Percentiles rank a stretch among this genome's conserved stretches.
Conservation (phyloP, 345 rosid species). For the Pugionium dolabratum region DNA sequence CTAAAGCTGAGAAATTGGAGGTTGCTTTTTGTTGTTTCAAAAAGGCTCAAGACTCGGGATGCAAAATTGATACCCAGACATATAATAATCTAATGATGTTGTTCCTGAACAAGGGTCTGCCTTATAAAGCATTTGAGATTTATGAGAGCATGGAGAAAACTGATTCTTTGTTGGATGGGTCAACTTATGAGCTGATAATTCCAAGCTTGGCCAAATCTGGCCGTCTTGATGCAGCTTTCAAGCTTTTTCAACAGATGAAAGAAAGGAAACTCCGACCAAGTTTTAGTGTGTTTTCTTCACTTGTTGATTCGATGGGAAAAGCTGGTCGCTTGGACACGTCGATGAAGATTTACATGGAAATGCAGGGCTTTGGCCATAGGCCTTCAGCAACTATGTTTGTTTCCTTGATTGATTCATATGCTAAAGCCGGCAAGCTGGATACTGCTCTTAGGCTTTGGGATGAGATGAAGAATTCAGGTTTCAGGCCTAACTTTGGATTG, state of each 20-base stretch:
- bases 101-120: constrained; percentile 84
- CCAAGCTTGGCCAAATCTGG: constrained; percentile 97
- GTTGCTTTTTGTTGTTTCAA: constrained; percentile 84
- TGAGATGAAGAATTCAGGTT: constrained; percentile 82
- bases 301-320: constrained; percentile 97
- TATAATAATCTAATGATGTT: constrained; percentile 75
- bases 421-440: constrained; percentile 94
- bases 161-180: constrained; percentile 62
- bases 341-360: constrained; percentile 83
- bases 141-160: constrained; percentile 91
- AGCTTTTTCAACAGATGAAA: constrained; percentile 95
- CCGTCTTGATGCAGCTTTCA: constrained; percentile 86
- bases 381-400: constrained; percentile 84
- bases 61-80: constrained; percentile 60
- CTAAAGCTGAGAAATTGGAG: constrained; percentile 91
- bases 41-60: constrained; percentile 75
- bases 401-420: constrained; percentile 82
- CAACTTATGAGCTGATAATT: constrained; percentile 84
- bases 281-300: constrained; percentile 63
- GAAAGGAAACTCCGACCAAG: constrained; percentile 66
- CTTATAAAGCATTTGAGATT: constrained; percentile 96
- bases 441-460: constrained; percentile 87
- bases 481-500: constrained; percentile 87
- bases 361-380: constrained; percentile 72
- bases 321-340: constrained; percentile 94